Evolutionary conservation across 179 eudicot species (phyloP).

Genomic region (Silene coronaria): DNA sequence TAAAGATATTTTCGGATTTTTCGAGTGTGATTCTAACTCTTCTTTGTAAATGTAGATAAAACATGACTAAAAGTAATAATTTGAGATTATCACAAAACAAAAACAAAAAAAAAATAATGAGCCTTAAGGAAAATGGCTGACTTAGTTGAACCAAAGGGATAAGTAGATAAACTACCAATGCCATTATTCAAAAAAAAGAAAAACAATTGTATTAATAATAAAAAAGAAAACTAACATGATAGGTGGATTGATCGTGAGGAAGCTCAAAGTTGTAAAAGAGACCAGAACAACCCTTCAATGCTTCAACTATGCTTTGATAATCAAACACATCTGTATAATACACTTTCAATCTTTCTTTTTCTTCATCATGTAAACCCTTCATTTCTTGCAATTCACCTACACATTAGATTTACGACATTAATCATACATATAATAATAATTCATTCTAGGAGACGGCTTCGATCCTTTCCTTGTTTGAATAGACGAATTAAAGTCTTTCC

Average conservation of each 20-base stretch:
- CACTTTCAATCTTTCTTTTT: constrained; percentile 41
- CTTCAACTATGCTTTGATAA: constrained; percentile 52
- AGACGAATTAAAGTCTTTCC: too few species aligned
- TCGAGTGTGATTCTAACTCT: neutral
- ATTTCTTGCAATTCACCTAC: constrained; percentile 30
- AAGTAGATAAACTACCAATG: neutral
- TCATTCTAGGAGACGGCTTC: too few species aligned
- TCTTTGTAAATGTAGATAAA: neutral
- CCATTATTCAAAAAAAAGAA: too few species aligned
- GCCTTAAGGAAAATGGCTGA: neutral
- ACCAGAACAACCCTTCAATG: constrained; percentile 52
- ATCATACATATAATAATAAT: too few species aligned
- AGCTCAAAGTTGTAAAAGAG: constrained; percentile 56
- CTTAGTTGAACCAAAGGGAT: neutral
- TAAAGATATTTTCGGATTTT: too few species aligned
- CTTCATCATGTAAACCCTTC: constrained; percentile 20
- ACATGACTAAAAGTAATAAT: too few species aligned
- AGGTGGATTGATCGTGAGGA: constrained; percentile 43
- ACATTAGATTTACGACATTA: too few species aligned
- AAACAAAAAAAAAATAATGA: too few species aligned
- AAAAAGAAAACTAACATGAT: constrained; percentile 43
- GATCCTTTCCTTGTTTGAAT: too few species aligned
- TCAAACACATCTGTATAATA: constrained; percentile 45
- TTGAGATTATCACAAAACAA: too few species aligned
- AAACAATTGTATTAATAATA: neutral